Evolutionary conservation across 768 basidiomycete genomes (phyloP).

Genomic region (Leucocoprinus sp.): DNA sequence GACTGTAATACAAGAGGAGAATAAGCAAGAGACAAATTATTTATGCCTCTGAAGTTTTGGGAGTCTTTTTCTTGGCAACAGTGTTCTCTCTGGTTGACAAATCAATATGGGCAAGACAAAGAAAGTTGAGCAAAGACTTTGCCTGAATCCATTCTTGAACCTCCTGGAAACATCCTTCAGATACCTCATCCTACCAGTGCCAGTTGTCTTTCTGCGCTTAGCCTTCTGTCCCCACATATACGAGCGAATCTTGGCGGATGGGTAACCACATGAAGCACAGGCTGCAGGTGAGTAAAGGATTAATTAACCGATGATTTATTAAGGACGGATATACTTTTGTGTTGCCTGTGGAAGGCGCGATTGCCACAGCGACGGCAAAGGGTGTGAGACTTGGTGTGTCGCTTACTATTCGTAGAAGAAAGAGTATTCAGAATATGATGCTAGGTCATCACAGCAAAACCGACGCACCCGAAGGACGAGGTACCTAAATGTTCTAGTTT

Average conservation of each 20-base stretch:
- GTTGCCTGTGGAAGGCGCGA: slow-evolving; percentile 96
- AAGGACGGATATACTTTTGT: slow-evolving; percentile 72
- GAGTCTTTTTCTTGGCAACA: slow-evolving; percentile 74
- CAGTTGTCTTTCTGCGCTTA: slow-evolving; percentile 99
- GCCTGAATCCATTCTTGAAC: slow-evolving; percentile 99
- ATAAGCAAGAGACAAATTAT: background rate
- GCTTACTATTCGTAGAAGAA: slow-evolving; percentile 54
- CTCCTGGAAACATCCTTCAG: slow-evolving; percentile 88
- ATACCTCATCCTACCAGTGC: slow-evolving; percentile 92
- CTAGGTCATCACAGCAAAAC: background rate
- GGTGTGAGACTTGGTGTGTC: slow-evolving; percentile 95
- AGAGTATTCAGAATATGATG: background rate
- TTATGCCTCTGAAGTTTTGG: slow-evolving; percentile 10
- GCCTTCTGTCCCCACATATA: slow-evolving; percentile 99
- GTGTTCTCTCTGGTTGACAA: slow-evolving; percentile 67
- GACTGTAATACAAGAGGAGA: background rate
- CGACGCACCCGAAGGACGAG: slow-evolving; percentile 86
- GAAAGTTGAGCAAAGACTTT: slow-evolving; percentile 15
- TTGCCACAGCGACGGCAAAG: slow-evolving; percentile 96
- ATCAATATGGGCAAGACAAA: background rate
- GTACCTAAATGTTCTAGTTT: slow-evolving; percentile 51
- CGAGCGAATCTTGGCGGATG: slow-evolving; percentile 88
- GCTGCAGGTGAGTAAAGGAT: slow-evolving; percentile 35
- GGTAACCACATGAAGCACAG: slow-evolving; percentile 95
- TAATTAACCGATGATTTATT: background rate